Percentiles rank a stretch among this genome's conserved stretches.
Evolutionary conservation across 805 yeast species (phyloP).

Genomic region (Teunomyces tritomae): DNA sequence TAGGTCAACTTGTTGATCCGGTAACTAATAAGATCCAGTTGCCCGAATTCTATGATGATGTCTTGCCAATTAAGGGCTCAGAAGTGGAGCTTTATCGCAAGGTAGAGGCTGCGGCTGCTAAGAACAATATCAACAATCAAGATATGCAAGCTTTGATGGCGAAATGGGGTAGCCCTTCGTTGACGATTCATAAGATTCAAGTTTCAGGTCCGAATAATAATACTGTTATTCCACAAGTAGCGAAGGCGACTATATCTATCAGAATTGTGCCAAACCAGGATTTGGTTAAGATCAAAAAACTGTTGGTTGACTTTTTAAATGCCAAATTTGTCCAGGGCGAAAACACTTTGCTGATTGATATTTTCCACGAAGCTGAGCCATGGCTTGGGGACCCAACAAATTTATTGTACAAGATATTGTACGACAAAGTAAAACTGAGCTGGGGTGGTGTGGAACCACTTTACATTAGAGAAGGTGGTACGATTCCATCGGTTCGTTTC

Average conservation of each 20-base stretch:
- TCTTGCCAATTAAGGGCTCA: conserved; percentile 51
- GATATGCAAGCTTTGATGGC: conserved; percentile 55
- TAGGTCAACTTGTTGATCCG: conserved; percentile 59
- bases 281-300: conserved; percentile 51
- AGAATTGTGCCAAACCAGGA: conserved; percentile 90
- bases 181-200: conserved; percentile 78
- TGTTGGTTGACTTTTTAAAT: conserved; percentile 46
- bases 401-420: conserved; percentile 65
- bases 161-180: conserved; percentile 87
- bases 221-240: conserved; percentile 84
- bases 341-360: conserved; percentile 58
- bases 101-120: conserved; percentile 42
- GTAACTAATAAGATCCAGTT: conserved; percentile 46
- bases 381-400: conserved; percentile 91
- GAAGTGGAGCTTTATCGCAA: conserved; percentile 65
- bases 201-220: conserved; percentile 90
- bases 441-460: conserved; percentile 80
- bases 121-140: conserved; percentile 31
- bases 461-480: conserved; percentile 93
- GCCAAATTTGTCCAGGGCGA: conserved; percentile 50
- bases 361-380: conserved; percentile 88
- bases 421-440: conserved; percentile 56
- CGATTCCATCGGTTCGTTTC: conserved; percentile 86
- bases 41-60: conserved; percentile 71
- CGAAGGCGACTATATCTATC: conserved; percentile 72